These are phyloP conservation scores for Prunus mira DNA, from an alignment of 306 rosid species.

Conservation along the genomic window DNA sequence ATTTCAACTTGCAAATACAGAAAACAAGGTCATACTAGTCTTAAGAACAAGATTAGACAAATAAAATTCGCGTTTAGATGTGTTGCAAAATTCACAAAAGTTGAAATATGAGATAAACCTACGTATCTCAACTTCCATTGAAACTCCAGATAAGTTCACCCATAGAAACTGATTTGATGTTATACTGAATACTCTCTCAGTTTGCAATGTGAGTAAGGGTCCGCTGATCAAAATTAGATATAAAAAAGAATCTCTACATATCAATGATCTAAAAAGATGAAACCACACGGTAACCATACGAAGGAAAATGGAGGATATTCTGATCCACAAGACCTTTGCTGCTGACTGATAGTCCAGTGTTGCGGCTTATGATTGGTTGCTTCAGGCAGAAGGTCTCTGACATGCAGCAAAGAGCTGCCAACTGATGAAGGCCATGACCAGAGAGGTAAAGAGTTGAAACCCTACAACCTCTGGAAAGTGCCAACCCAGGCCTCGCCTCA, in stretches of 20 bases:
- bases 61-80: background rate
- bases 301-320: background rate
- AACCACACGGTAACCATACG: background rate
- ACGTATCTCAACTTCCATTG: background rate
- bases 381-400: constrained; percentile 80
- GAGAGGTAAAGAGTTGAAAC: constrained; percentile 80
- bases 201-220: background rate
- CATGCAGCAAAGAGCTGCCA: constrained; percentile 92
- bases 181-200: background rate
- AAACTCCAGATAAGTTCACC: constrained; percentile 1
- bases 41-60: background rate
- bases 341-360: background rate
- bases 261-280: background rate
- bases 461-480: constrained; percentile 86
- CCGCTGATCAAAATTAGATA: constrained; percentile 5
- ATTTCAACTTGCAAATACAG: background rate
- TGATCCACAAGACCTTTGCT: constrained; percentile 6
- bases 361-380: constrained; percentile 3
- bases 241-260: constrained; percentile 7
- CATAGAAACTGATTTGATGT: constrained; percentile 1
- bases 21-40: too few species aligned
- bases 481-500: constrained; percentile 93
- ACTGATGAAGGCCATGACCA: constrained; percentile 85
- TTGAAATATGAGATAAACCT: background rate
- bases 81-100: background rate